Evolutionary conservation across 805 yeast species (phyloP), one percentile per base, ranked within the genome.

Genomic region (Nakazawaea wickerhamii): DNA sequence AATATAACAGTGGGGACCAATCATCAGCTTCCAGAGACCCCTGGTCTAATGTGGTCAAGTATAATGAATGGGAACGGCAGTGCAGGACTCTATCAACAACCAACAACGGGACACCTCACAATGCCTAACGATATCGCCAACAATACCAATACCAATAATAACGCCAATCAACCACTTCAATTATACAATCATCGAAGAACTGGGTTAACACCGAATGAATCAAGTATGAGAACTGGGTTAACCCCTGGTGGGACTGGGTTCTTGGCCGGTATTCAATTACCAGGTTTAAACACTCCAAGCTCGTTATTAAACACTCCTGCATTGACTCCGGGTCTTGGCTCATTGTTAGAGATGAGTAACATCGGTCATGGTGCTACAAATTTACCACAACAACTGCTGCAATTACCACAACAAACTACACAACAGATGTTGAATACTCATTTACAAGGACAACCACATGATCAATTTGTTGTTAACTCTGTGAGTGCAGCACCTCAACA

Each of bases 131-230:
- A 8, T 8, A n/a, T n/a, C n/a, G n/a, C n/a, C n/a, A n/a, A n/a
- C n/a, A n/a, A n/a, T n/a, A 22, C 10, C 28, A 30, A 13, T 22
- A 17, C 26, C 14, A 20, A 33, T 48, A 34, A 25, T 48, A 36
- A 30, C 32, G 32, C 7, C n/a, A 35, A 30, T 30, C 51, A 32
- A 46, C 38, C 33, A 33, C 48, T 43, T 26, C 45, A 48, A 10
- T 53, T 59, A 11, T 45, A 50, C 42, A 58, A 54, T 48, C 60
- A 17, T 55, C 55, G 68, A 28, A 66, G 76, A 47, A 58, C 85
- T 0, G 91, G 88, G 0, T 64, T 86, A 36, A 81, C 89, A 0
- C 93, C 93, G 3, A 84, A 80, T 58, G 95, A 85, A 55, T 75
- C 87, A 4, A 73, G 79, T 38, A 50, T 86, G 38, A 69, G 95